Conservation (phyloP, 805 yeast genomes). For the Candida yuanshanica region DNA sequence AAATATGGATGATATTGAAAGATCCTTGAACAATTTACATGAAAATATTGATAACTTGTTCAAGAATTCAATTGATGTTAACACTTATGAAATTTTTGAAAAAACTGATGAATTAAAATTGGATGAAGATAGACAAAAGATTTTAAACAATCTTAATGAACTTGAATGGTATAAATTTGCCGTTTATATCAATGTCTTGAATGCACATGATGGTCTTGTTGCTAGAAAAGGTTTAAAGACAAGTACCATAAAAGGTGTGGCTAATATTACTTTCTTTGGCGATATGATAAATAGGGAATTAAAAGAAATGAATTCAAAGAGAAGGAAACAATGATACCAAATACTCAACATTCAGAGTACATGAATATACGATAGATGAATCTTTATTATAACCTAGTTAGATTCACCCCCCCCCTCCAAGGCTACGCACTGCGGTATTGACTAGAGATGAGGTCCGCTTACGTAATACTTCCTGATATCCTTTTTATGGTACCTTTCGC, state of each 20-base stretch:
- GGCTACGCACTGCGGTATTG: too few relatives aligned
- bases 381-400: too few relatives aligned
- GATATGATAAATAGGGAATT: constrained; percentile 19
- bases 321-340: not conserved
- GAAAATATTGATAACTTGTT: constrained; percentile 1
- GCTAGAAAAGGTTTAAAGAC: constrained; percentile 61
- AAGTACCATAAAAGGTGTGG: constrained; percentile 44
- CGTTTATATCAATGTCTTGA: constrained; percentile 61
- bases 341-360: not conserved
- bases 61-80: constrained; percentile 9
- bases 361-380: not conserved
- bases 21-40: not conserved
- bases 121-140: constrained; percentile 32
- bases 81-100: constrained; percentile 16
- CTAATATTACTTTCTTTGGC: constrained; percentile 46
- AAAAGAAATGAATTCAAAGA: not conserved
- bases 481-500: too few relatives aligned
- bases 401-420: too few relatives aligned
- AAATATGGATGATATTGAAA: constrained; percentile 1
- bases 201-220: constrained; percentile 84
- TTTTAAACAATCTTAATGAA: constrained; percentile 50
- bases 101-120: constrained; percentile 26
- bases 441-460: too few relatives aligned
- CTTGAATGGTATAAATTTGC: constrained; percentile 77
- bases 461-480: too few relatives aligned